Percentiles rank a stretch among this genome's conserved stretches.
Conservation (phyloP, 208 protist genomes). For the Trypanosoma melophagium region DNA sequence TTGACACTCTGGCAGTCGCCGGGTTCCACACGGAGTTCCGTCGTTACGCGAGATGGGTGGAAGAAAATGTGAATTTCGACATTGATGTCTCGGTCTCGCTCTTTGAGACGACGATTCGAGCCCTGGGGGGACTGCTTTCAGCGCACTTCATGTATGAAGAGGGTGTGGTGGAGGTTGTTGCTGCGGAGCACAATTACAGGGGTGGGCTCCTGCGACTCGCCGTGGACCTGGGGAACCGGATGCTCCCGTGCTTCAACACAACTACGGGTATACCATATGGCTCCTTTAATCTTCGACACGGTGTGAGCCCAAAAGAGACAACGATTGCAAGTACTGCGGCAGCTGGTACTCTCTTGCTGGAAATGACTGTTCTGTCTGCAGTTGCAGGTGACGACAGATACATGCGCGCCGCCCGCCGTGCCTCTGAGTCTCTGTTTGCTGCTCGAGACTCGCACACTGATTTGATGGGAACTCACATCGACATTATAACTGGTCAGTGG, state of each 20-base stretch:
- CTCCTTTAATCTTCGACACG: conserved; percentile 71
- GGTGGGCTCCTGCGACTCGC: conserved; percentile 54
- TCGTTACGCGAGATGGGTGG: conserved; percentile 49
- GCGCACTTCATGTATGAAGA: conserved; percentile 69
- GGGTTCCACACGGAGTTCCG: conserved; percentile 41
- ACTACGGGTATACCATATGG: conserved; percentile 86
- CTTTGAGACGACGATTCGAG: conserved; percentile 86
- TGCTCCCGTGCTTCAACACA: conserved; percentile 79
- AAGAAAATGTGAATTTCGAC: conserved; percentile 63
- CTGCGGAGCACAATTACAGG: conserved; percentile 49
- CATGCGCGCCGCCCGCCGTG: conserved; percentile 31
- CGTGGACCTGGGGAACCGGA: conserved; percentile 48
- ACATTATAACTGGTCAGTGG: conserved; percentile 37
- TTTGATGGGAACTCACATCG: conserved; percentile 57
- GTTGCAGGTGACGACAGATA: conserved; percentile 49
- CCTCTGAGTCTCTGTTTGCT: conserved; percentile 35
- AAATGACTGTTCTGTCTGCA: conserved; percentile 51
- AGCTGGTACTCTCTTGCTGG: conserved; percentile 59
- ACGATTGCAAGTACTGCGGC: conserved; percentile 48
- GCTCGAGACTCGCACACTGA: conserved; percentile 22
- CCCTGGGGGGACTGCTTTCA: conserved; percentile 74
- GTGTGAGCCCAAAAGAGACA: conserved; percentile 57
- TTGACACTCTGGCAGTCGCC: conserved; percentile 69
- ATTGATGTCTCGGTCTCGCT: conserved; percentile 72
- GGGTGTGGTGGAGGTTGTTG: conserved; percentile 39